A percentile compares a stretch with the other conserved stretches of the same genome.
These are phyloP conservation scores for Calocera viscosa DNA, from an alignment of 768 basidiomycete genomes.

Conservation along the genomic window DNA sequence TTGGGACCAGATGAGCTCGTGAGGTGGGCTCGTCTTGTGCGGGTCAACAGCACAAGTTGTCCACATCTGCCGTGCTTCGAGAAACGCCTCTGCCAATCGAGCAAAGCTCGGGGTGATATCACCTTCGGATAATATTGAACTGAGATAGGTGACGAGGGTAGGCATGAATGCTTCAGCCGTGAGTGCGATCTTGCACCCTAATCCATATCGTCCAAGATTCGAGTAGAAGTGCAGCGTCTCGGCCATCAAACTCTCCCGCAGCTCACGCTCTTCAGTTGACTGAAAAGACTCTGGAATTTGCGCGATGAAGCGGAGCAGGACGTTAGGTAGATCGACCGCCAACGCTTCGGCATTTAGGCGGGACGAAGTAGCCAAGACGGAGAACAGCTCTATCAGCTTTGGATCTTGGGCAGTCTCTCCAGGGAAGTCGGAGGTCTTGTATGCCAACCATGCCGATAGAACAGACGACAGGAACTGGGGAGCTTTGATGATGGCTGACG, in stretches of 20 bases:
- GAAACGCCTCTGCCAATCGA: constrained; percentile 40
- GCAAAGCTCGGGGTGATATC: constrained; percentile 6
- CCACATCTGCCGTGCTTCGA: constrained; percentile 55
- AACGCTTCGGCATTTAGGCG: constrained; percentile 52
- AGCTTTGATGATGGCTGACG: background rate
- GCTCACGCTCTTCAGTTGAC: constrained; percentile 29
- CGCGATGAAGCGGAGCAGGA: constrained; percentile 60
- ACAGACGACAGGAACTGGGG: background rate
- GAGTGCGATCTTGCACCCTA: constrained; percentile 57
- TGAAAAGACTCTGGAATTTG: constrained; percentile 35
- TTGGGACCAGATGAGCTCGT: constrained; percentile 85
- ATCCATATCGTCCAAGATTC: constrained; percentile 60
- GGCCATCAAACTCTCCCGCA: constrained; percentile 31
- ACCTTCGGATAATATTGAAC: background rate
- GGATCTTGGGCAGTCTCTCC: background rate
- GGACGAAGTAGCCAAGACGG: constrained; percentile 47
- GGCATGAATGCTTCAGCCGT: constrained; percentile 47
- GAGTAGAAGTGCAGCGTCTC: constrained; percentile 53
- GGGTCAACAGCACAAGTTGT: constrained; percentile 78
- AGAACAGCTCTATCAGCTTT: constrained; percentile 38
- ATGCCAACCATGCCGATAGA: background rate
- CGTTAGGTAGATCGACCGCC: constrained; percentile 40
- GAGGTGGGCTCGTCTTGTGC: constrained; percentile 70
- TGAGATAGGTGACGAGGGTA: constrained; percentile 30
- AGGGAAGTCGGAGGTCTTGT: background rate